phyloP scores from a whole-genome alignment of 345 rosid genomes.

The Trapa bicornis region DNA sequence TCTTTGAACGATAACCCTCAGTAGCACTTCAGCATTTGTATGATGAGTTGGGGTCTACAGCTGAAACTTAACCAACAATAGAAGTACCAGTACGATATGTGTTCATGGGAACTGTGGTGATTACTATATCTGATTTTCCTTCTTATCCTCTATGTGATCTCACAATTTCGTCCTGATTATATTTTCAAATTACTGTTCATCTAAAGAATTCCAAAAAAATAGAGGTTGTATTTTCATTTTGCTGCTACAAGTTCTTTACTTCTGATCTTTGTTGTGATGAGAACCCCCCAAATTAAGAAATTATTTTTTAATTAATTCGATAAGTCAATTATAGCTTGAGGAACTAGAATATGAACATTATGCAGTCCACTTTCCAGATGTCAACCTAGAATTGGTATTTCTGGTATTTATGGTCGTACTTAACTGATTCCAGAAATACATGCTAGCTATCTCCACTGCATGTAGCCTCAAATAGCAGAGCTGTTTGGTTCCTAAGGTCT shows the following conservation, averaged over 20 bases:
- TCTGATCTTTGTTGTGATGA: too few relatives aligned
- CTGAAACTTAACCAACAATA: not conserved
- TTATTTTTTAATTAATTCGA: not conserved
- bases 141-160: not conserved
- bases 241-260: not conserved
- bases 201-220: not conserved
- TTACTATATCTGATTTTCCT: not conserved
- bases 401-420: not conserved
- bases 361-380: not conserved
- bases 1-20: not conserved
- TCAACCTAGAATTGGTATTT: not conserved
- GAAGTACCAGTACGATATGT: not conserved
- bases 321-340: not conserved
- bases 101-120: not conserved
- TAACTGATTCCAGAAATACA: not conserved
- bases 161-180: not conserved
- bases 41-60: not conserved
- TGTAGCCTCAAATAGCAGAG: not conserved
- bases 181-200: not conserved
- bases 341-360: not conserved
- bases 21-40: not conserved
- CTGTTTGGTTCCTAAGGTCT: too few relatives aligned
- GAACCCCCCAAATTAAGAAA: not conserved
- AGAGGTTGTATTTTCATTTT: not conserved
- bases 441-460: not conserved